Conservation (phyloP, 805 yeast genomes). For the Teunomyces pallodes region DNA sequence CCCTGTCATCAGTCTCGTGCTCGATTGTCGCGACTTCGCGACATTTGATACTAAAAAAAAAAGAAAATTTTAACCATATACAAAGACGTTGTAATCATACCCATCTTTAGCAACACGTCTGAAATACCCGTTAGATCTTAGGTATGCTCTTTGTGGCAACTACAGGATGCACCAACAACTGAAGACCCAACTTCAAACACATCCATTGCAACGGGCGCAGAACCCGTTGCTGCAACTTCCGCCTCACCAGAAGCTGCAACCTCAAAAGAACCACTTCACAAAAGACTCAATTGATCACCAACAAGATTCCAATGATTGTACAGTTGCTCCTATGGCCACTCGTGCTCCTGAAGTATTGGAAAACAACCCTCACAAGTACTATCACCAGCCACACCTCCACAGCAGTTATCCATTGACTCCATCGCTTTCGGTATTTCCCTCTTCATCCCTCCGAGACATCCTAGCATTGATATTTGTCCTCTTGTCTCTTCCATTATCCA, state of each 20-base stretch:
- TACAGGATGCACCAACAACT: conserved; percentile 3
- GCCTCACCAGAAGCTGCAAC: background rate
- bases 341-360: background rate
- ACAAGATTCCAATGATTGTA: background rate
- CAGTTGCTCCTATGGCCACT: background rate
- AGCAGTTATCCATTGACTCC: conserved; percentile 5
- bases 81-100: background rate
- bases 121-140: background rate
- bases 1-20: background rate
- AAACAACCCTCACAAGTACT: conserved; percentile 5
- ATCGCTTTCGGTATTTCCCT: conserved; percentile 8
- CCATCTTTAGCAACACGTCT: background rate
- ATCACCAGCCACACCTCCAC: conserved; percentile 9
- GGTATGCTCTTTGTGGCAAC: conserved; percentile 2
- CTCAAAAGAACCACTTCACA: background rate
- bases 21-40: background rate
- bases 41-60: conserved; percentile 1
- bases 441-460: conserved; percentile 12
- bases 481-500: conserved; percentile 11
- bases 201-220: background rate
- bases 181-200: conserved; percentile 3
- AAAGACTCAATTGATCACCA: conserved; percentile 1
- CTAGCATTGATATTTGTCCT: conserved; percentile 12
- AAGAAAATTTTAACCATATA: background rate
- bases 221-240: background rate